Evolutionary conservation across 2,329 filamentous ascomycete species (phyloP).

Genomic region (Aspergillus flavus): DNA sequence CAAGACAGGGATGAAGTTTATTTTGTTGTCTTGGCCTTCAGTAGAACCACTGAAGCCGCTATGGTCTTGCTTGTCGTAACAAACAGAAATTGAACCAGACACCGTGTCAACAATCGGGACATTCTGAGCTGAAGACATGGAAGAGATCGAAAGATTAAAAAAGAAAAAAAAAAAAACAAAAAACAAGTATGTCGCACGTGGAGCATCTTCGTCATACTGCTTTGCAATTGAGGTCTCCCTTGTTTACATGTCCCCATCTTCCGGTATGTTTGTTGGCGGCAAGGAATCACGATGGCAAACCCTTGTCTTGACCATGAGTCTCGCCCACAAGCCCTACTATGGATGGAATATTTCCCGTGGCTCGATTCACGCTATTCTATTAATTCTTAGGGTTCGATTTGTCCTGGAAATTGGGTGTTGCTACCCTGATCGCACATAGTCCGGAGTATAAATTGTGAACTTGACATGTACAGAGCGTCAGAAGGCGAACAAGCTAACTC

Average conservation of each 20-base stretch:
- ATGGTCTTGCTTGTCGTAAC: background rate
- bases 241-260: background rate
- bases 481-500: background rate
- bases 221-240: background rate
- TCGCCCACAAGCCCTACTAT: background rate
- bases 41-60: background rate
- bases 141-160: background rate
- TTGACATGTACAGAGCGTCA: background rate
- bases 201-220: background rate
- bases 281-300: background rate
- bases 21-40: background rate
- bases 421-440: background rate
- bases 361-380: background rate
- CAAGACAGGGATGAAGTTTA: background rate
- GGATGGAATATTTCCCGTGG: background rate
- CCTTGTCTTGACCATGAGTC: background rate
- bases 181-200: background rate
- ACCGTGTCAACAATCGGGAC: background rate
- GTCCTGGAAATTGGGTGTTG: background rate
- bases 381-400: background rate
- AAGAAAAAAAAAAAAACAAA: background rate
- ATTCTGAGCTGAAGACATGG: background rate
- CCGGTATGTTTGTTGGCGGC: background rate
- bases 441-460: too few species aligned
- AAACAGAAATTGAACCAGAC: background rate